These are phyloP conservation scores for Erysimum pusillum DNA, from an alignment of 441 rosid genomes.

Conservation along the genomic window DNA sequence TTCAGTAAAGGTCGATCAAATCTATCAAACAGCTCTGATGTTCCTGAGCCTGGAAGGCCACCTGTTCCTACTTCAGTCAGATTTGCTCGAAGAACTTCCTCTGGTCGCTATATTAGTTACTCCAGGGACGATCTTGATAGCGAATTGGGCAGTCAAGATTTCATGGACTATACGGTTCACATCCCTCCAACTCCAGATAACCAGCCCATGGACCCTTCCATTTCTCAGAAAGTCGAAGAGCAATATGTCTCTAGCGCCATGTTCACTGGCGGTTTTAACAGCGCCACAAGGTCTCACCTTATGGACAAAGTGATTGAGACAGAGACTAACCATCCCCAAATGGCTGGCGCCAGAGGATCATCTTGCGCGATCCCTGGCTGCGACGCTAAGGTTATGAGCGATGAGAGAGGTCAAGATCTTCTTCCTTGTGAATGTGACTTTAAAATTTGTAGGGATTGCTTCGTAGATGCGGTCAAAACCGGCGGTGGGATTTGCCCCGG, in stretches of 20 bases:
- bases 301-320: constrained; percentile 94
- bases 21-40: constrained; percentile 68
- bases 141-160: constrained; percentile 74
- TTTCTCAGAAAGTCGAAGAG: constrained; percentile 88
- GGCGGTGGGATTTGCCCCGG: constrained; percentile 91
- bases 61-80: constrained; percentile 66
- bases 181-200: constrained; percentile 94
- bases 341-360: constrained; percentile 95
- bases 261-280: constrained; percentile 89
- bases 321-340: constrained; percentile 87
- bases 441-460: constrained; percentile 91
- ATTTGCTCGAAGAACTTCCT: constrained; percentile 80
- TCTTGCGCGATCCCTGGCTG: constrained; percentile 89
- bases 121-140: constrained; percentile 94
- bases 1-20: constrained; percentile 66
- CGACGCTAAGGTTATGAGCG: constrained; percentile 90
- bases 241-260: constrained; percentile 86
- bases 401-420: constrained; percentile 84
- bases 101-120: constrained; percentile 86
- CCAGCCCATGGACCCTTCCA: constrained; percentile 86
- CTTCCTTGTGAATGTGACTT: constrained; percentile 97
- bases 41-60: constrained; percentile 64
- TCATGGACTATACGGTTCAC: constrained; percentile 79
- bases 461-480: constrained; percentile 80
- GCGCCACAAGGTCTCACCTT: constrained; percentile 80